Conservation (phyloP, 345 rosid genomes). For the Brassica nigra region DNA sequence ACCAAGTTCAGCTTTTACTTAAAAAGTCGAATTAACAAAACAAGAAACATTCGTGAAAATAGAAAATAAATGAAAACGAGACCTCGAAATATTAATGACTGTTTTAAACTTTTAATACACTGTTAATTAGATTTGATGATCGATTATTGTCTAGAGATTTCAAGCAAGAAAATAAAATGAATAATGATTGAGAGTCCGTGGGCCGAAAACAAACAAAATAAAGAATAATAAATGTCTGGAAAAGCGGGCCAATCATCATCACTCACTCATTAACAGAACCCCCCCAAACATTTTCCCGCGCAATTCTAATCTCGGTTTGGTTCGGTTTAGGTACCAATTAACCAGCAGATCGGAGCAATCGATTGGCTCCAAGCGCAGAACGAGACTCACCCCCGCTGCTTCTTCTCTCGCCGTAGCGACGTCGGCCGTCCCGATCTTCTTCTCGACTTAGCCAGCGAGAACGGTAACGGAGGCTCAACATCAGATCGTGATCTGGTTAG, state of each 20-base stretch:
- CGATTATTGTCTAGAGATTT: background rate
- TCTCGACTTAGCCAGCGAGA: constrained; percentile 46
- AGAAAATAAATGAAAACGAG: background rate
- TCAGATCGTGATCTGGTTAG: constrained; percentile 50
- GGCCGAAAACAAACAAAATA: background rate
- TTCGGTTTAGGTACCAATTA: constrained; percentile 60
- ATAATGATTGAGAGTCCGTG: background rate
- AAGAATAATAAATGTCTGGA: background rate
- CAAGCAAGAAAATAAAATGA: background rate
- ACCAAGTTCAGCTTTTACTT: background rate
- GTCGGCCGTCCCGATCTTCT: constrained; percentile 43
- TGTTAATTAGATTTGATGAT: constrained; percentile 4
- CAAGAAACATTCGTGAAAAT: background rate
- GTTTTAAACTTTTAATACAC: background rate
- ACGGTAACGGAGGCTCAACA: constrained; percentile 45
- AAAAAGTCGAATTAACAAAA: background rate
- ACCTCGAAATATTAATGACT: background rate
- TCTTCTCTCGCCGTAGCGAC: constrained; percentile 72
- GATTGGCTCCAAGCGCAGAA: constrained; percentile 90
- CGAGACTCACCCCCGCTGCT: constrained; percentile 70
- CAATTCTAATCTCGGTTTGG: background rate
- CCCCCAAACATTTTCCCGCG: constrained; percentile 15
- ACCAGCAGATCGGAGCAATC: constrained; percentile 68
- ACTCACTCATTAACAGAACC: background rate
- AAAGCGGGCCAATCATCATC: background rate